phyloP scores from a whole-genome alignment of 2,329 filamentous ascomycete genomes.

The Westerdykella ornata region DNA sequence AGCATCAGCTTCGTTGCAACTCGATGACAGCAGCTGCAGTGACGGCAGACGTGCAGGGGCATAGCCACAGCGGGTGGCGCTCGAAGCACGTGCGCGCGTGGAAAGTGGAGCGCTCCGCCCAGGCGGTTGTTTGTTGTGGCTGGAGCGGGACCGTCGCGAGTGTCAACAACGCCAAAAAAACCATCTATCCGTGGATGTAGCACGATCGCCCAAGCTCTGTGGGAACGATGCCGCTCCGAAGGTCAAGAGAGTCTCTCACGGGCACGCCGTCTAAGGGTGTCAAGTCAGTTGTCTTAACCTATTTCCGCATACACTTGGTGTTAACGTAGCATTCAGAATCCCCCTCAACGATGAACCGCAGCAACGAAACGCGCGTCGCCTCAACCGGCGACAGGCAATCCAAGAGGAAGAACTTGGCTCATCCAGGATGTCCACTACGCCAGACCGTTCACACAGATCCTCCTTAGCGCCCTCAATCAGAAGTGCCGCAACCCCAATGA shows the following conservation, averaged over 20 bases:
- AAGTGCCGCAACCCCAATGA: too few relatives aligned
- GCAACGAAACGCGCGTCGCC: slow-evolving; percentile 79
- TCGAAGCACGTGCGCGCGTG: too few relatives aligned
- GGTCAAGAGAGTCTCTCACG: slow-evolving; percentile 39
- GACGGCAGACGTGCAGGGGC: too few relatives aligned
- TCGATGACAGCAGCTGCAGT: too few relatives aligned
- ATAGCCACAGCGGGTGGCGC: too few relatives aligned
- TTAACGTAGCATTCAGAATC: slow-evolving; percentile 54
- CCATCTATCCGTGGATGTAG: too few relatives aligned
- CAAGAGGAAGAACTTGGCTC: slow-evolving; percentile 90
- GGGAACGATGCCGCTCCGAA: slow-evolving; percentile 50
- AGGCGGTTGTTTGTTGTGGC: too few relatives aligned
- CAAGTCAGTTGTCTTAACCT: slow-evolving; percentile 21
- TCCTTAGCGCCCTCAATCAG: too few relatives aligned
- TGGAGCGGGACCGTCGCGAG: neutral
- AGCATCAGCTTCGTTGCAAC: too few relatives aligned
- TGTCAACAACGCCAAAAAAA: slow-evolving; percentile 3
- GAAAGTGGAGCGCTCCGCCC: too few relatives aligned
- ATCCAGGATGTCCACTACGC: slow-evolving; percentile 73
- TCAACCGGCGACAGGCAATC: slow-evolving; percentile 79
- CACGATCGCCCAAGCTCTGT: slow-evolving; percentile 3
- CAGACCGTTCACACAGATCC: slow-evolving; percentile 54
- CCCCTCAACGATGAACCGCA: slow-evolving; percentile 86
- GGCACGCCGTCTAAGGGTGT: slow-evolving; percentile 46
- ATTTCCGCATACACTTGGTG: neutral